Percentiles rank a stretch among this genome's conserved stretches.
phyloP scores from a whole-genome alignment of 2,329 filamentous ascomycete genomes.

The Coniochaeta pulveracea region DNA sequence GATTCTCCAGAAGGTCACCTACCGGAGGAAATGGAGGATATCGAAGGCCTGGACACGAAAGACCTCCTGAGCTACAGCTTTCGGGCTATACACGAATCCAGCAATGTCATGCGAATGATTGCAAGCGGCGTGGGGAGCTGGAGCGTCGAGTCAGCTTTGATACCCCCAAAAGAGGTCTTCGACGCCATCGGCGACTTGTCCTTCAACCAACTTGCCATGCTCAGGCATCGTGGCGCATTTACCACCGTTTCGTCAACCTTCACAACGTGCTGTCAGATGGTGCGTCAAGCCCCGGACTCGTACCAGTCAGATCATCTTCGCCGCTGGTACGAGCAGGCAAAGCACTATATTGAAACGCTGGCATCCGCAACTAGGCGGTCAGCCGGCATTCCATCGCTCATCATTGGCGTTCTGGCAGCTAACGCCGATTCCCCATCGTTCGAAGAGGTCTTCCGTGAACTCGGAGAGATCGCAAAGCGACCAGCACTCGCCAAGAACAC shows the following conservation, averaged over 20 bases:
- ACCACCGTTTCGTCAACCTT: constrained; percentile 89
- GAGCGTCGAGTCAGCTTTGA: constrained; percentile 34
- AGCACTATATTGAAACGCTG: constrained; percentile 62
- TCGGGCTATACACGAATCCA: constrained; percentile 82
- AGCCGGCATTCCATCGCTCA: constrained; percentile 79
- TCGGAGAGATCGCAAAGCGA: constrained; percentile 46
- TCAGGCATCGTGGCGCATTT: constrained; percentile 87
- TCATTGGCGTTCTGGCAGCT: constrained; percentile 69
- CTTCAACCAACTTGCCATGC: constrained; percentile 69
- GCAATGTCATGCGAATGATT: constrained; percentile 59
- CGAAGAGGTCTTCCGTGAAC: constrained; percentile 48
- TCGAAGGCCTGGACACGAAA: constrained; percentile 67
- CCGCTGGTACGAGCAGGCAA: constrained; percentile 61
- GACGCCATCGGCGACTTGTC: constrained; percentile 59
- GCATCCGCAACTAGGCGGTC: constrained; percentile 80
- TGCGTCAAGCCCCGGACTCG: constrained; percentile 30
- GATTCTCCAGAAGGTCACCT: constrained; percentile 89
- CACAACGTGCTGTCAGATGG: constrained; percentile 60
- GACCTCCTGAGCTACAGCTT: constrained; percentile 91
- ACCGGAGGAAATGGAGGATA: constrained; percentile 63
- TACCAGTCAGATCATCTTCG: constrained; percentile 37
- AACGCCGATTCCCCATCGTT: constrained; percentile 51
- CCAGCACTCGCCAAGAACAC: constrained; percentile 43
- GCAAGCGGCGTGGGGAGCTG: constrained; percentile 32
- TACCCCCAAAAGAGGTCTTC: constrained; percentile 44